These are phyloP conservation scores for Cladochytrium replicatum DNA, from an alignment of 192 early-diverging fungal species.

Conservation along the genomic window DNA sequence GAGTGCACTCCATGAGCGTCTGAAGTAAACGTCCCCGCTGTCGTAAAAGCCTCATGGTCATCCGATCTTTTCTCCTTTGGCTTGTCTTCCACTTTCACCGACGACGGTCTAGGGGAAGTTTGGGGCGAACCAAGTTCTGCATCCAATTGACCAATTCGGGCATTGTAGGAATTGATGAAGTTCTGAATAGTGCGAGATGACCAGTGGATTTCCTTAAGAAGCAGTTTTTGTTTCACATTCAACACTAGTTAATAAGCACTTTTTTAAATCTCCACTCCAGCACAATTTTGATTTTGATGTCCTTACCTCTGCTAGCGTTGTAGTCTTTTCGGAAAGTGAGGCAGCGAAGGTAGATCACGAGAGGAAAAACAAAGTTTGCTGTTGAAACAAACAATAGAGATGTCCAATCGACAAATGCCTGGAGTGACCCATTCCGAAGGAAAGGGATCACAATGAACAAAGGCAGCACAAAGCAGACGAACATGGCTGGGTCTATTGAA, in stretches of 20 bases:
- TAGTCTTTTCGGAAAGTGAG: constrained; percentile 32
- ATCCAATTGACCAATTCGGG: not conserved
- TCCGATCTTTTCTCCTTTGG: not conserved
- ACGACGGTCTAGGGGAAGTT: not conserved
- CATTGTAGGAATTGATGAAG: constrained; percentile 28
- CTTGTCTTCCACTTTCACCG: not conserved
- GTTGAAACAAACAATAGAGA: constrained; percentile 38
- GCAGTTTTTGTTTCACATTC: constrained; percentile 27
- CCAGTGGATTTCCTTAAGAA: constrained; percentile 35
- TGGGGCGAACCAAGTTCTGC: not conserved
- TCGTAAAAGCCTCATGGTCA: not conserved
- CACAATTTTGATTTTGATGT: not conserved
- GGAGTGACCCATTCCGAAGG: constrained; percentile 26
- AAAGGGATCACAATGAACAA: constrained; percentile 36
- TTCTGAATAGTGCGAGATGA: constrained; percentile 30
- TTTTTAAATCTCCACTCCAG: not conserved
- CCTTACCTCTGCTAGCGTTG: constrained; percentile 22
- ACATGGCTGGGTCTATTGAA: constrained; percentile 9
- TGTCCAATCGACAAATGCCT: constrained; percentile 37
- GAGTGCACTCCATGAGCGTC: not conserved
- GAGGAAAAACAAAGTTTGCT: constrained; percentile 46
- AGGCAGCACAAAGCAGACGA: constrained; percentile 33
- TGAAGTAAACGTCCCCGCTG: not conserved
- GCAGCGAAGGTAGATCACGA: constrained; percentile 45
- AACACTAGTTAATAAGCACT: constrained; percentile 14